Conservation (phyloP, 257 asterid genomes). For the Nicotiana knightiana region DNA sequence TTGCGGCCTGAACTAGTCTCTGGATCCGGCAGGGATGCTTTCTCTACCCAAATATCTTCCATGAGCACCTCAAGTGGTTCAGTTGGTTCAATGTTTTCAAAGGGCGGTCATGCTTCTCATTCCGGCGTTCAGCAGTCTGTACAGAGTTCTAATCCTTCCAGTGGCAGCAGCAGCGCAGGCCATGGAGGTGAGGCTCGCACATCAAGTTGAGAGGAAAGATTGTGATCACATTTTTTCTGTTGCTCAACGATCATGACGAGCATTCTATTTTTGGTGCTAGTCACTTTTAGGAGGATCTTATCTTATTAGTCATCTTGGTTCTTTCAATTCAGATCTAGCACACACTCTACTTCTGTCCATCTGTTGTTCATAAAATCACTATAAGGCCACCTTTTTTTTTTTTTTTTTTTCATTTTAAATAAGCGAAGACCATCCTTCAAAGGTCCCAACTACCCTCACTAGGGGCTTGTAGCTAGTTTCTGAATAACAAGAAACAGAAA, state of each 20-base stretch:
- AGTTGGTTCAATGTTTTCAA: slow-evolving; percentile 47
- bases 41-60: slow-evolving; percentile 27
- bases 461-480: slow-evolving; percentile 31
- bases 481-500: slow-evolving; percentile 22
- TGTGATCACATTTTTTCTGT: slow-evolving; percentile 16
- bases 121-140: slow-evolving; percentile 38
- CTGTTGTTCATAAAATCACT: slow-evolving; percentile 39
- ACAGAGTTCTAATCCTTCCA: slow-evolving; percentile 29
- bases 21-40: slow-evolving; percentile 26
- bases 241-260: slow-evolving; percentile 12
- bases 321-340: slow-evolving; percentile 30
- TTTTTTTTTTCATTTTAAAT: slow-evolving; percentile 28
- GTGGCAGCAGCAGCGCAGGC: slow-evolving; percentile 17
- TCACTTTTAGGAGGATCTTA: slow-evolving; percentile 24
- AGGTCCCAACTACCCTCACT: slow-evolving; percentile 21
- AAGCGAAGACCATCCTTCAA: slow-evolving; percentile 27
- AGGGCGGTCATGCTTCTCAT: slow-evolving; percentile 34
- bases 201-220: slow-evolving; percentile 41
- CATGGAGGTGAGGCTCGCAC: slow-evolving; percentile 45
- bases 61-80: slow-evolving; percentile 21
- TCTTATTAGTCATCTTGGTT: slow-evolving; percentile 29
- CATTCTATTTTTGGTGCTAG: slow-evolving; percentile 36
- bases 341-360: slow-evolving; percentile 32
- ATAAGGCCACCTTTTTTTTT: slow-evolving; percentile 31
- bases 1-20: slow-evolving; percentile 32